Evolutionary conservation across 1,139 yeast genomes (phyloP).

Genomic region (Kodamaea alishanica): DNA sequence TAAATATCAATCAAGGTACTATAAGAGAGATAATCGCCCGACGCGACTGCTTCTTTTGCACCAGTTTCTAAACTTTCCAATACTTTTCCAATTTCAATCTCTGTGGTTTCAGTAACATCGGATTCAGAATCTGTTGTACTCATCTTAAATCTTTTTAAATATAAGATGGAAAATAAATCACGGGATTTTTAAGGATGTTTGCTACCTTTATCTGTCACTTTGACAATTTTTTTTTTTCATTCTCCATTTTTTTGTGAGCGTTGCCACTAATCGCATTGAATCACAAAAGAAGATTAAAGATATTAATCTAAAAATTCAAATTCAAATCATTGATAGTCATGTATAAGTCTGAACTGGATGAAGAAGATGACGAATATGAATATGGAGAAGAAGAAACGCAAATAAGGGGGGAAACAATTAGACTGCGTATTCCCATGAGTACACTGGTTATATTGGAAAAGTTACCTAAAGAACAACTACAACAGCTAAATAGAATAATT

Average conservation of each 20-base stretch:
- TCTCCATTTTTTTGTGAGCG: no score
- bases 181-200: no score
- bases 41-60: conserved; percentile 36
- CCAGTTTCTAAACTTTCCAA: conserved; percentile 30
- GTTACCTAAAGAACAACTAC: conserved; percentile 14
- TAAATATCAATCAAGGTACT: conserved; percentile 67
- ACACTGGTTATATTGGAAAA: conserved; percentile 23
- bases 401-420: conserved; percentile 5
- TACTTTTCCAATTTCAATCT: conserved; percentile 21
- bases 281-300: no score
- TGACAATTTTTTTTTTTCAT: no score
- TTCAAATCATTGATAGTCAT: background rate
- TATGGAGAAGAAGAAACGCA: conserved; percentile 6
- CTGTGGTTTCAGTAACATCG: conserved; percentile 2
- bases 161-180: no score
- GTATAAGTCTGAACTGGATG: conserved; percentile 6
- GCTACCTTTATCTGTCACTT: no score
- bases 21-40: conserved; percentile 65
- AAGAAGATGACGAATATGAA: conserved; percentile 6
- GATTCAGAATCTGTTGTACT: conserved; percentile 2
- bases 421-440: conserved; percentile 22
- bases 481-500: conserved; percentile 9
- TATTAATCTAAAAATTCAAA: no score
- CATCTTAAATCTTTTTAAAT: no score
- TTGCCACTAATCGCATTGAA: no score